Percentiles rank a stretch among this genome's conserved stretches.
These are phyloP conservation scores for Ophiocordyceps unilateralis DNA, from an alignment of 2,329 filamentous ascomycete species.

Conservation along the genomic window DNA sequence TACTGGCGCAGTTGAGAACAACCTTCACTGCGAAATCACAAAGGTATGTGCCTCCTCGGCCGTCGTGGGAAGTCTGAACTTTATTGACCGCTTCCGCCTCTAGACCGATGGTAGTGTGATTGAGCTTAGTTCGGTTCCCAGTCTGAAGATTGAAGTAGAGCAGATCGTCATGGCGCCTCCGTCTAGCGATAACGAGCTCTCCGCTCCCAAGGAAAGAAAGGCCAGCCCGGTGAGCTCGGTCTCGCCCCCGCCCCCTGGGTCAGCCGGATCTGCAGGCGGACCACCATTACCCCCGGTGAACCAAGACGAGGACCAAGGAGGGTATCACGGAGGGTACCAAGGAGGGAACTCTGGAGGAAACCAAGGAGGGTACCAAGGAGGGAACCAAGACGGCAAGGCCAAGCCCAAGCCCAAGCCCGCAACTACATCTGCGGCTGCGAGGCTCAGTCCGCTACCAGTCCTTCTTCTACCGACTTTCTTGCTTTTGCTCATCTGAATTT, in stretches of 20 bases:
- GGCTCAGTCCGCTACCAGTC: background rate
- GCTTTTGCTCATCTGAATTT: background rate
- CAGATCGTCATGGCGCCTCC: background rate
- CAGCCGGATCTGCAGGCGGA: background rate
- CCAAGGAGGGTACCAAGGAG: background rate
- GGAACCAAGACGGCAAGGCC: background rate
- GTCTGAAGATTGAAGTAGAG: background rate
- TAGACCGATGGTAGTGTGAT: background rate
- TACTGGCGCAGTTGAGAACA: background rate
- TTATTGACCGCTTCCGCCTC: background rate
- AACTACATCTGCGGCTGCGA: background rate
- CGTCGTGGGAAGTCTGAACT: background rate
- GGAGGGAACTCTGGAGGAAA: too few relatives aligned
- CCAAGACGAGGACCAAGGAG: background rate
- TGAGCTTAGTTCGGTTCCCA: background rate
- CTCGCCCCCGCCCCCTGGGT: background rate
- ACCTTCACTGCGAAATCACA: background rate
- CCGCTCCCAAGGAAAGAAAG: background rate
- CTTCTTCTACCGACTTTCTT: background rate
- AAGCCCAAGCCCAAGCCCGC: background rate
- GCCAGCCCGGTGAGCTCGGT: background rate
- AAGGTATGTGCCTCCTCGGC: background rate
- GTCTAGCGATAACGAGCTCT: background rate
- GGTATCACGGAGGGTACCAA: background rate
- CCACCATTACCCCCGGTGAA: background rate